A percentile compares a stretch with the other conserved stretches of the same genome.
These are phyloP conservation scores for Ambrosiella beaveri DNA, from an alignment of 2,329 filamentous ascomycete genomes.

Conservation along the genomic window DNA sequence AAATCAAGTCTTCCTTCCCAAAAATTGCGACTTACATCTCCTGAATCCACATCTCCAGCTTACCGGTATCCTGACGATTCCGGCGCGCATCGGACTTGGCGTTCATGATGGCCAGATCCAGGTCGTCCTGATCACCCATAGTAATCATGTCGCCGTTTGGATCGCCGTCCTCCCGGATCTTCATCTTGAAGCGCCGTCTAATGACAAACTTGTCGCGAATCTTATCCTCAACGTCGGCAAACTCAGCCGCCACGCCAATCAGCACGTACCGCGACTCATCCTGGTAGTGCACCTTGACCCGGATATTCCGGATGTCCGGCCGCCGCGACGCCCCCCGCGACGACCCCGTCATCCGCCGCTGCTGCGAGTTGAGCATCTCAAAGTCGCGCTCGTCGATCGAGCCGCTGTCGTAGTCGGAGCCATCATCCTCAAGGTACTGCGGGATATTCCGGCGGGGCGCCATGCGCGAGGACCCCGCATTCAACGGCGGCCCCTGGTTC, in stretches of 20 bases:
- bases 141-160: slow-evolving; percentile 83
- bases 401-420: slow-evolving; percentile 52
- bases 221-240: slow-evolving; percentile 57
- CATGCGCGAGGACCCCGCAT: slow-evolving; percentile 24
- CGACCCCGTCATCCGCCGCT: slow-evolving; percentile 26
- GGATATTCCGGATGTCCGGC: slow-evolving; percentile 58
- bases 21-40: slow-evolving; percentile 21
- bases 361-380: slow-evolving; percentile 49
- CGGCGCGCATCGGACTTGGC: slow-evolving; percentile 52
- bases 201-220: slow-evolving; percentile 80
- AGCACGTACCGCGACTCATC: slow-evolving; percentile 89
- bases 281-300: slow-evolving; percentile 75
- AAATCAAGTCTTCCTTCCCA: background rate
- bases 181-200: slow-evolving; percentile 66
- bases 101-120: slow-evolving; percentile 67
- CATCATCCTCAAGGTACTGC: slow-evolving; percentile 57
- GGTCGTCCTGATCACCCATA: slow-evolving; percentile 87
- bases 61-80: slow-evolving; percentile 67
- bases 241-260: slow-evolving; percentile 55
- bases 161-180: slow-evolving; percentile 64
- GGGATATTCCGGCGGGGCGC: slow-evolving; percentile 26
- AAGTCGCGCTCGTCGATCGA: slow-evolving; percentile 63
- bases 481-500: slow-evolving; percentile 28
- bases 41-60: slow-evolving; percentile 57
- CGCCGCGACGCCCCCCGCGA: slow-evolving; percentile 39